Percentiles rank a stretch among this genome's conserved stretches.
Conservation (phyloP, 371 early-diverging fungal species). For the Gilbertella persicaria region DNA sequence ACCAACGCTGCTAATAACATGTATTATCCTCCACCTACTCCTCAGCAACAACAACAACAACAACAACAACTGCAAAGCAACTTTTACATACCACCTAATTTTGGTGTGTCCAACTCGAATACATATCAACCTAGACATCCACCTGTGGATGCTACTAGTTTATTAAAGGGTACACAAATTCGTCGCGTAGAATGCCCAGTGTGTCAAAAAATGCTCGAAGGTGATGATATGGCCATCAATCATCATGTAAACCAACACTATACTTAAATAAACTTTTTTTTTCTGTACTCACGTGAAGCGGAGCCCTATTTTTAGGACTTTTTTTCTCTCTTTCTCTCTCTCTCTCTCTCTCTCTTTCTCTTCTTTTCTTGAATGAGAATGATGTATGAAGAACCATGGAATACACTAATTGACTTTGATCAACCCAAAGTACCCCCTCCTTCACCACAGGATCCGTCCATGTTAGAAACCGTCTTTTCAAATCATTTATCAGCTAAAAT, state of each 20-base stretch:
- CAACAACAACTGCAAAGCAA: conserved; percentile 23
- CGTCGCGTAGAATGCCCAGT: conserved; percentile 48
- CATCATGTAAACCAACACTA: conserved; percentile 53
- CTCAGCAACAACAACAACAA: conserved; percentile 5
- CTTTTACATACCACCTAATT: conserved; percentile 37
- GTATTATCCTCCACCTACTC: neutral
- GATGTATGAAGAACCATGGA: conserved; percentile 12
- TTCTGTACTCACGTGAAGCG: no score
- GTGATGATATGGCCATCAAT: conserved; percentile 52
- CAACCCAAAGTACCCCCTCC: conserved; percentile 13
- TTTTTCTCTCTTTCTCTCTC: conserved; percentile 1
- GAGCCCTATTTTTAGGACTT: no score
- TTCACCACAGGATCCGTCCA: conserved; percentile 14
- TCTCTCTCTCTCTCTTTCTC: neutral
- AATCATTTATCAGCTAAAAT: conserved; percentile 10
- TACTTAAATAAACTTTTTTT: neutral
- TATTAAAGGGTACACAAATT: conserved; percentile 35
- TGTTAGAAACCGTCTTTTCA: conserved; percentile 13
- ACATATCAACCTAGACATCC: conserved; percentile 33
- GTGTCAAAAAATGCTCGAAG: conserved; percentile 48
- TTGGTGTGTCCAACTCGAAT: conserved; percentile 28
- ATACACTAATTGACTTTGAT: neutral
- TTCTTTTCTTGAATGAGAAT: neutral
- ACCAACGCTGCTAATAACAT: neutral
- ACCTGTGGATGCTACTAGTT: conserved; percentile 39